Percentiles rank a stretch among this genome's conserved stretches.
These are phyloP conservation scores for Brassica nigra DNA, from an alignment of 345 rosid species.

Conservation along the genomic window DNA sequence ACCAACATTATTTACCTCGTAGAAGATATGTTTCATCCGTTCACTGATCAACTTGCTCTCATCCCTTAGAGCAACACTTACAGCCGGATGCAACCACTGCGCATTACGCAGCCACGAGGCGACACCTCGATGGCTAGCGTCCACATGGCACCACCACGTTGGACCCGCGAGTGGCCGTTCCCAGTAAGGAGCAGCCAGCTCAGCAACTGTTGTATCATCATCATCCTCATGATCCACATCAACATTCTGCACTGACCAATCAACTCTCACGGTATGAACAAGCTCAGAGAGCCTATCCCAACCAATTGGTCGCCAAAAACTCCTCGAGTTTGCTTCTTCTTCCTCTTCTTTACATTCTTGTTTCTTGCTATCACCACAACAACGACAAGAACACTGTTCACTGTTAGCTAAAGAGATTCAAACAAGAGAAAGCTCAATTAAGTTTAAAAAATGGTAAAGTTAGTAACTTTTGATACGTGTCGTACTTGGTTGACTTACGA, in stretches of 20 bases:
- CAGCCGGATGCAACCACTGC: constrained; percentile 65
- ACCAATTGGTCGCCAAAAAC: constrained; percentile 57
- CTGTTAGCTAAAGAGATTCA: neutral
- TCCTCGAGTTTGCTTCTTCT: constrained; percentile 42
- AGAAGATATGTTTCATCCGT: constrained; percentile 63
- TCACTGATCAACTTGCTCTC: constrained; percentile 65
- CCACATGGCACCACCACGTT: constrained; percentile 72
- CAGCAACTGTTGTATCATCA: constrained; percentile 47
- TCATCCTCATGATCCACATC: constrained; percentile 39
- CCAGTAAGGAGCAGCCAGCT: constrained; percentile 61
- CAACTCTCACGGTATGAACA: constrained; percentile 49
- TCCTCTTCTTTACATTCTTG: constrained; percentile 9
- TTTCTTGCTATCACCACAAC: constrained; percentile 25
- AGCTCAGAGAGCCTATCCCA: constrained; percentile 63
- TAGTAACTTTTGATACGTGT: constrained; percentile 20
- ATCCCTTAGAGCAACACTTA: constrained; percentile 52
- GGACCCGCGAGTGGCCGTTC: constrained; percentile 57
- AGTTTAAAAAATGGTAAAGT: neutral
- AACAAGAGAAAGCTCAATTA: constrained; percentile 3
- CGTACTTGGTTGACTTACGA: constrained; percentile 31
- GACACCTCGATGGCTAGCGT: constrained; percentile 49
- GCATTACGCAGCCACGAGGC: constrained; percentile 53
- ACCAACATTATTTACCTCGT: constrained; percentile 50
- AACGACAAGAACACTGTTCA: constrained; percentile 25
- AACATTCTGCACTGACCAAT: constrained; percentile 41